Conservation (phyloP, 306 rosid genomes). For the Mimosa bimucronata region DNA sequence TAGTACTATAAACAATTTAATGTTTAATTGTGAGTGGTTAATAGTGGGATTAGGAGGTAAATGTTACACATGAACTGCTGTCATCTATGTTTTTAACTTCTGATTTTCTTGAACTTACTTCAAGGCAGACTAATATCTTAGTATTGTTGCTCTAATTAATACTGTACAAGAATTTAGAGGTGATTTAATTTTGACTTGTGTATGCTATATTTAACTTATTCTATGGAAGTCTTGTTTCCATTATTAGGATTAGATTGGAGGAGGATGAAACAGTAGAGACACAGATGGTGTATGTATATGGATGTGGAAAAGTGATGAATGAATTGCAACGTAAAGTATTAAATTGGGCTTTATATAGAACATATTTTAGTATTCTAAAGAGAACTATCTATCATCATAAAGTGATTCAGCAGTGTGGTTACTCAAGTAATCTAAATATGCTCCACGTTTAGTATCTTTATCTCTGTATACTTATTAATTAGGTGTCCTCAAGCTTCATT, state of each 20-base stretch:
- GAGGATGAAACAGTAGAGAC: conserved; percentile 6
- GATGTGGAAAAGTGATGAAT: conserved; percentile 6
- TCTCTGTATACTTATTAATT: background rate
- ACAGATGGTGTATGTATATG: background rate
- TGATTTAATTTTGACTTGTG: background rate
- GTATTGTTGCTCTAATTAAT: conserved; percentile 24
- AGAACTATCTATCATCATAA: no score
- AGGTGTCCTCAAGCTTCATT: background rate
- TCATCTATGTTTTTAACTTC: background rate
- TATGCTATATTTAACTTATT: background rate
- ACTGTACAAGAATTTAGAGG: background rate
- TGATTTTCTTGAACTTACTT: background rate
- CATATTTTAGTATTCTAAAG: conserved; percentile 31
- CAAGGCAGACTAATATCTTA: background rate
- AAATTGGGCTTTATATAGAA: conserved; percentile 8
- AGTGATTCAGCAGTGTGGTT: background rate
- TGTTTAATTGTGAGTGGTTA: no score
- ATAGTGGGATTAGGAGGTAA: no score
- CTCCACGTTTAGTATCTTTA: conserved; percentile 5
- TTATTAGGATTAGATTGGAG: conserved; percentile 5
- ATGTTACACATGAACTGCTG: background rate
- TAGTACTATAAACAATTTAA: no score
- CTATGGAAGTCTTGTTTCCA: background rate
- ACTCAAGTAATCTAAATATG: background rate
- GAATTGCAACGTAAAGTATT: background rate